Evolutionary conservation across 805 yeast species (phyloP), one percentile per base, ranked within the genome.

Genomic region (Candida xiaguanensis): DNA sequence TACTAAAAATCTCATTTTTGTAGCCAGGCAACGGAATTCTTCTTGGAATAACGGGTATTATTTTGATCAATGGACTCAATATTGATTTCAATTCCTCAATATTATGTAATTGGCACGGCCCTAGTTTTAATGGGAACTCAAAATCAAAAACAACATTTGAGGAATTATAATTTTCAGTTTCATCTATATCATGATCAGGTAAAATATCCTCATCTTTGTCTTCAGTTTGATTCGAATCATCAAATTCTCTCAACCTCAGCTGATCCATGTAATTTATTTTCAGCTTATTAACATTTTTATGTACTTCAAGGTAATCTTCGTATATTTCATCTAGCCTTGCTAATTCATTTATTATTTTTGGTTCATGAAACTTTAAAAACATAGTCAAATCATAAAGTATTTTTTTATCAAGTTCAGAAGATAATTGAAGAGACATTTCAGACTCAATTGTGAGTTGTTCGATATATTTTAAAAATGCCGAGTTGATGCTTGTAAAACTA

Each of bases 11-110:
- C 28, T 67, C 69, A 36, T 58, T 59, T 33, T 55, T 58, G 40
- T 61, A 63, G 1, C 74, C 72, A 2, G 73, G 72, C 14, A 69
- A 44, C 0, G 67, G 65, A 15, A 69, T 58, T 36, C 55, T 63
- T 20, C 72, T 50, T 40, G 53, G 59, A 3, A 48, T 45, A 1
- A 58, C 49, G 3, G 58, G 54, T 5, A 68, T 53, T 2, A 48
- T 33, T 5, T 30, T 17, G 5, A 59, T 56, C 37, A 63, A 44
- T 7, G 48, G 42, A 8, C 41, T 24, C 7, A 68, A 31, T 22
- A 68, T 52, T 1, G 25, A 26, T 2, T 53, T 37, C 7, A 69
- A 46, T 5, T 55, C 58, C 1, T 33, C 41, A 4, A 40, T 39
- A 11, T 48, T 38, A 3, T 31, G 31, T 9, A 65, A 40, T 12